A percentile compares a stretch with the other conserved stretches of the same genome.
These are phyloP conservation scores for Asparagopsis taxiformis DNA, from an alignment of 31 red algal genomes.

Conservation along the genomic window DNA sequence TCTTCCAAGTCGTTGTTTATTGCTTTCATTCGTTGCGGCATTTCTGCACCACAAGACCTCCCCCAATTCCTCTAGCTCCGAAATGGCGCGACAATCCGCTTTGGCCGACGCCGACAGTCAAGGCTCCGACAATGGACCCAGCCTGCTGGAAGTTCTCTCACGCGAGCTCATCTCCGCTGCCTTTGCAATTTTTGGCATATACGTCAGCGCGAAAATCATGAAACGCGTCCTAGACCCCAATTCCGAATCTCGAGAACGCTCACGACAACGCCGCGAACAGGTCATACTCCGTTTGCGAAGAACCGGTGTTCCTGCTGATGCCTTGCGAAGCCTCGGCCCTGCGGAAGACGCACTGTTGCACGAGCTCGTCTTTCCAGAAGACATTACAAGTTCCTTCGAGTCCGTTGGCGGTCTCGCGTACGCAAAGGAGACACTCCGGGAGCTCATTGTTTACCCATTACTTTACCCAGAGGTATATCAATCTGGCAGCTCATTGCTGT, in stretches of 20 bases:
- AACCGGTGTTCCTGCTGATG: conserved; percentile 54
- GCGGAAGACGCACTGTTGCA: conserved; percentile 75
- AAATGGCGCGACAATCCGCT: no score
- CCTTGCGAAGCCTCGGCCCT: conserved; percentile 30
- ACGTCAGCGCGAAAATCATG: conserved; percentile 58
- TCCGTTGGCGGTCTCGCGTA: conserved; percentile 78
- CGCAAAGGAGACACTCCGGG: conserved; percentile 85
- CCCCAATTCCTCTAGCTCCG: no score
- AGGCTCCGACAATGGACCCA: conserved; percentile 5
- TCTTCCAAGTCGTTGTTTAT: no score
- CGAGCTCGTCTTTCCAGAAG: conserved; percentile 95
- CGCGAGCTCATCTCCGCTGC: conserved; percentile 69
- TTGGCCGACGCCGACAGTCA: no score
- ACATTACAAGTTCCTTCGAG: conserved; percentile 70
- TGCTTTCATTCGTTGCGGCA: no score
- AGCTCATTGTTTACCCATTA: conserved; percentile 88
- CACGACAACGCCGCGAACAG: conserved; percentile 25
- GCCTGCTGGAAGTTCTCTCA: conserved; percentile 33
- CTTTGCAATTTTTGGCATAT: conserved; percentile 57
- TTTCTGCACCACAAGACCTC: no score
- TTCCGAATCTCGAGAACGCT: conserved; percentile 43
- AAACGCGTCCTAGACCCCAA: conserved; percentile 72
- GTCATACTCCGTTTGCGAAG: conserved; percentile 34
- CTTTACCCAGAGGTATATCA: conserved; percentile 85
- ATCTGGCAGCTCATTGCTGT: conserved; percentile 38